A percentile compares a stretch with the other conserved stretches of the same genome.
These are phyloP conservation scores for Exophiala bonariae DNA, from an alignment of 2,329 filamentous ascomycete genomes.

Conservation along the genomic window DNA sequence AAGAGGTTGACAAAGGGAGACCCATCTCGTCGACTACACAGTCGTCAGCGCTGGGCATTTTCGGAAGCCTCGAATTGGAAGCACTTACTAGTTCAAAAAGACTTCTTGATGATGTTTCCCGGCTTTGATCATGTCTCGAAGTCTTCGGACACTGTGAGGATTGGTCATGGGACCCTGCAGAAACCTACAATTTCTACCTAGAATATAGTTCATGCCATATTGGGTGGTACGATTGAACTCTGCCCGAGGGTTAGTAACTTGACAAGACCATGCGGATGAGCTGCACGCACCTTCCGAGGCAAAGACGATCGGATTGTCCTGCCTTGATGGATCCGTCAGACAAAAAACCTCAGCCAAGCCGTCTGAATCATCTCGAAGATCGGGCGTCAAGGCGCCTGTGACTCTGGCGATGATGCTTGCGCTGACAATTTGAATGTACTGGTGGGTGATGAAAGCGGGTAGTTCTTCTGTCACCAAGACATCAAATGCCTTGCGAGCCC, in stretches of 20 bases:
- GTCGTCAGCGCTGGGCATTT: conserved; percentile 13
- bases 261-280: background rate
- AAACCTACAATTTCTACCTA: conserved; percentile 77
- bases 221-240: conserved; percentile 75
- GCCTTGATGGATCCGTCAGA: conserved; percentile 69
- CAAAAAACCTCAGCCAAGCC: conserved; percentile 77
- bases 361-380: conserved; percentile 69
- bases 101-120: conserved; percentile 73
- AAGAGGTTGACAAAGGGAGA: conserved; percentile 76
- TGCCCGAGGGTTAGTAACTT: conserved; percentile 32
- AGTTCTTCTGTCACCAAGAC: conserved; percentile 66
- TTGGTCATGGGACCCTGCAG: conserved; percentile 74
- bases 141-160: conserved; percentile 59
- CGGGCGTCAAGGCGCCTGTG: conserved; percentile 64
- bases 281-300: conserved; percentile 64
- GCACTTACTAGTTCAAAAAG: conserved; percentile 68
- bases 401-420: conserved; percentile 67
- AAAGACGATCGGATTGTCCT: conserved; percentile 76
- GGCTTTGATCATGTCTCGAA: conserved; percentile 60
- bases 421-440: conserved; percentile 69
- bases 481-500: conserved; percentile 65
- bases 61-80: too few relatives aligned
- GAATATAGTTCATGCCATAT: conserved; percentile 70
- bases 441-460: conserved; percentile 69
- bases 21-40: conserved; percentile 64